phyloP scores from a whole-genome alignment of 2,329 filamentous ascomycete species.

The Polytolypa hystricis region DNA sequence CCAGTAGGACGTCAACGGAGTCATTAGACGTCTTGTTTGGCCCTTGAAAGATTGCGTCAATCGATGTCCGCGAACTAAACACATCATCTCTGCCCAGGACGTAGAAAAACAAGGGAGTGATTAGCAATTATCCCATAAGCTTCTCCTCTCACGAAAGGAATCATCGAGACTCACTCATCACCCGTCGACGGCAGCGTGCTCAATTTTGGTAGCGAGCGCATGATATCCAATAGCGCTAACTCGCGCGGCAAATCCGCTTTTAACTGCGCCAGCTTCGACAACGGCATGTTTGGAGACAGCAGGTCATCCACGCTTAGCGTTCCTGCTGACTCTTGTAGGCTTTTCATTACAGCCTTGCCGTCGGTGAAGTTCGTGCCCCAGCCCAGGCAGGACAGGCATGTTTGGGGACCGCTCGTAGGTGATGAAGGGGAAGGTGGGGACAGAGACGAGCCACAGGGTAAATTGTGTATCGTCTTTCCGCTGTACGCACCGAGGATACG shows the following conservation, averaged over 20 bases:
- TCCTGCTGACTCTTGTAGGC: constrained; percentile 19
- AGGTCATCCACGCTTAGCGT: constrained; percentile 32
- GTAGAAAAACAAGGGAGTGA: neutral
- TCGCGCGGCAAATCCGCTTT: constrained; percentile 57
- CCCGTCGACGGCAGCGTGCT: constrained; percentile 56
- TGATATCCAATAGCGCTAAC: constrained; percentile 63
- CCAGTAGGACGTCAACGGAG: constrained; percentile 66
- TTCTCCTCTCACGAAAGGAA: too few species aligned
- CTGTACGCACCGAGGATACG: constrained; percentile 69
- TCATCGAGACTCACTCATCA: constrained; percentile 42
- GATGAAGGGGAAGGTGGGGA: constrained; percentile 41
- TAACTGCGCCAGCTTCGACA: constrained; percentile 26
- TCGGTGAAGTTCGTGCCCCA: constrained; percentile 48
- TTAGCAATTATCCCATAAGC: constrained; percentile 5
- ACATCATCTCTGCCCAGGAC: constrained; percentile 42
- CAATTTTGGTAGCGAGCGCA: constrained; percentile 64
- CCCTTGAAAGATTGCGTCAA: constrained; percentile 58
- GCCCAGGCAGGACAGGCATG: constrained; percentile 37
- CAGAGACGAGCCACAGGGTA: constrained; percentile 30
- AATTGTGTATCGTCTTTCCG: constrained; percentile 68
- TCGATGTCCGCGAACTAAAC: constrained; percentile 57
- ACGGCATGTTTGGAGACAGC: constrained; percentile 27
- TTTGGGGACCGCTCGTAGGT: constrained; percentile 21
- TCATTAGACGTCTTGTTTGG: constrained; percentile 55
- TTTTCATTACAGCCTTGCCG: constrained; percentile 32